phyloP scores from a whole-genome alignment of 2,329 filamentous ascomycete species.

The Aureobasidium sp. region DNA sequence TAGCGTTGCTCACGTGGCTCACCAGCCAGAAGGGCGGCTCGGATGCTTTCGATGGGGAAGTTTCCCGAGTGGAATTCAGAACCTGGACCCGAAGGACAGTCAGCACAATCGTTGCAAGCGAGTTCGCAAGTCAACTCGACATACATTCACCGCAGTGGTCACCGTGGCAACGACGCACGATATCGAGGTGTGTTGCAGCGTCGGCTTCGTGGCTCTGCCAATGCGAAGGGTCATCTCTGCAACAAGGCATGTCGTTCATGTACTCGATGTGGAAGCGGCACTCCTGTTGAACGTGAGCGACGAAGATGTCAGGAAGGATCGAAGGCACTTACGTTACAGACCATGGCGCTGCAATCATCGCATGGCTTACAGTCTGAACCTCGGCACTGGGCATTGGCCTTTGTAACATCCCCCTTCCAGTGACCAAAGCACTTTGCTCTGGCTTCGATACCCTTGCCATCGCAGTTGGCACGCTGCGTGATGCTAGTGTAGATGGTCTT shows the following conservation, averaged over 20 bases:
- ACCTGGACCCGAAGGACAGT: background rate
- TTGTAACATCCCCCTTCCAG: background rate
- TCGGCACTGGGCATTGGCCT: background rate
- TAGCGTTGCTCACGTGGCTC: background rate
- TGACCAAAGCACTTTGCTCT: conserved; percentile 6
- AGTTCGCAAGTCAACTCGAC: background rate
- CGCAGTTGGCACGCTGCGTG: background rate
- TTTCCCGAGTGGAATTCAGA: background rate
- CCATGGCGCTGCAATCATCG: conserved; percentile 9
- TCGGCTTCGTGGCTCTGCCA: background rate
- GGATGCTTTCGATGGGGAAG: background rate
- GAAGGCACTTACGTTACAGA: conserved; percentile 13
- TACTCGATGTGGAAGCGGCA: conserved; percentile 12
- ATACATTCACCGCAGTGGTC: background rate
- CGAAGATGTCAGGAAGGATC: too few relatives aligned
- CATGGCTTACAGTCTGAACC: conserved; percentile 8
- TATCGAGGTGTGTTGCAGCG: background rate
- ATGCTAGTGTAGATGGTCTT: background rate
- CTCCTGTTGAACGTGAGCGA: background rate
- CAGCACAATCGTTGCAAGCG: background rate
- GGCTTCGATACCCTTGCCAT: conserved; percentile 1
- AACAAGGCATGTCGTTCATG: background rate
- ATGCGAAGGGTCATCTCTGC: background rate
- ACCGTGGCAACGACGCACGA: background rate
- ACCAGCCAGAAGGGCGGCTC: background rate